These are phyloP conservation scores for Lanmaoa rubissima DNA, from an alignment of 768 basidiomycete genomes.

Conservation along the genomic window DNA sequence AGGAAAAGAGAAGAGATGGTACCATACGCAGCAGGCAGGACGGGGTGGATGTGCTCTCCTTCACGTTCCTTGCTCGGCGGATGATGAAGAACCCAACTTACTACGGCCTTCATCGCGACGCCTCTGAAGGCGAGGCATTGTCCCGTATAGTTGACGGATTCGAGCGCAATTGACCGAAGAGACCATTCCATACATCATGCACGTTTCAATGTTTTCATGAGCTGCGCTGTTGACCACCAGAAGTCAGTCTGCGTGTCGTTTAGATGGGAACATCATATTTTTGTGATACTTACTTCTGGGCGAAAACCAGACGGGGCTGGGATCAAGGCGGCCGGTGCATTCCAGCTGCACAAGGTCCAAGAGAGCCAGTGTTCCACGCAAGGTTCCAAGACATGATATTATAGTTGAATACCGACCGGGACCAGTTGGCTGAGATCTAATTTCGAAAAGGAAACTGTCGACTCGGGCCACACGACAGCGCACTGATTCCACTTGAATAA, in stretches of 20 bases:
- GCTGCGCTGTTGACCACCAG: not conserved
- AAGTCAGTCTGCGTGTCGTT: not conserved
- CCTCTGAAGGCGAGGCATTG: conserved; percentile 50
- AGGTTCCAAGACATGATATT: too few relatives aligned
- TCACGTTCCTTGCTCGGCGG: conserved; percentile 75
- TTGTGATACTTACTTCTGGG: not conserved
- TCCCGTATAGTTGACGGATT: conserved; percentile 68
- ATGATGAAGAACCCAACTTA: conserved; percentile 79
- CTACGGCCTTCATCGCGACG: conserved; percentile 56
- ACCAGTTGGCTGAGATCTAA: too few relatives aligned
- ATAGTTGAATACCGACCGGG: too few relatives aligned
- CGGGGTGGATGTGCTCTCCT: conserved; percentile 72
- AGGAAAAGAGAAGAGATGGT: conserved; percentile 36
- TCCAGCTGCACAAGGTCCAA: too few relatives aligned
- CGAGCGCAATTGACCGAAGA: conserved; percentile 11
- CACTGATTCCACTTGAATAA: not conserved
- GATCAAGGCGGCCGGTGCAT: too few relatives aligned
- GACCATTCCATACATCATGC: not conserved
- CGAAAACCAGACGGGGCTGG: not conserved
- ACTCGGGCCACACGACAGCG: not conserved
- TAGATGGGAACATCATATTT: not conserved
- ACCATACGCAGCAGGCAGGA: conserved; percentile 57
- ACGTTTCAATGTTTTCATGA: not conserved
- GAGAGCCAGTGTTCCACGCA: too few relatives aligned
- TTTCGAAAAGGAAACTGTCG: not conserved